Base-by-base conservation (phyloP, 805 yeast species). In the Diddensiella transvaalensis region DNA sequence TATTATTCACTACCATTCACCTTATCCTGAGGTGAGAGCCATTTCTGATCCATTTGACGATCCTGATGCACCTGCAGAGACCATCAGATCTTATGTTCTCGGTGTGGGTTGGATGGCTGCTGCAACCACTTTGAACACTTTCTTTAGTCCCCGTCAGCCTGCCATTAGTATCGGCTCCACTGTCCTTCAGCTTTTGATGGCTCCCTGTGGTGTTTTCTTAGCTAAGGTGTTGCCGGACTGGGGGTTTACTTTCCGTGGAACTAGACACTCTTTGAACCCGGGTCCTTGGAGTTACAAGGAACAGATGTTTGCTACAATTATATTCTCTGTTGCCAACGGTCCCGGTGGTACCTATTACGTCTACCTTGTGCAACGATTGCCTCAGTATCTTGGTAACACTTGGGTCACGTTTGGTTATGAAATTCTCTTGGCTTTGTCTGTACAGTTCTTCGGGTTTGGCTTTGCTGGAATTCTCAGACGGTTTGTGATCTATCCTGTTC, bases 271-370 rank as follows among this genome's bases (percentile, higher is more conserved):
- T 13, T 64, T 78, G 49, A 80, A 59, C 58, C 83, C 83, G 4
- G 83, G 84, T 11, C 83, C 83, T 15, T 81, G 83, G 81, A 67
- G 70, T 35, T 67, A 62, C 53, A 82, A 81, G 60, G 86, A 81
- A 57, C 85, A 80, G 60, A 79, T 80, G 82, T 70, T 81, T 50
- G 67, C 81, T 5, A 76, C 85, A 17, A 44, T 49, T 15, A 49
- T 49, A 13, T 29, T 49, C 33, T 24, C 42, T 13, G 30, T 38
- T 26, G 40, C 40, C n/a, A 29, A 36, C 22, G 36, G 48, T n/a
- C 49, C 54, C 22, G 53, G 53, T 37, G 42, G 46, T 18, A 45
- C 50, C 21, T 50, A 37, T 42, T 46, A 24, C 33, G 41, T 44
- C 11, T 49, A 49, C 18, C 43, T 48, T 23, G 57, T 51, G 13